Evolutionary conservation across 1,139 yeast genomes (phyloP).

Genomic region (Zygoascus meyerae): DNA sequence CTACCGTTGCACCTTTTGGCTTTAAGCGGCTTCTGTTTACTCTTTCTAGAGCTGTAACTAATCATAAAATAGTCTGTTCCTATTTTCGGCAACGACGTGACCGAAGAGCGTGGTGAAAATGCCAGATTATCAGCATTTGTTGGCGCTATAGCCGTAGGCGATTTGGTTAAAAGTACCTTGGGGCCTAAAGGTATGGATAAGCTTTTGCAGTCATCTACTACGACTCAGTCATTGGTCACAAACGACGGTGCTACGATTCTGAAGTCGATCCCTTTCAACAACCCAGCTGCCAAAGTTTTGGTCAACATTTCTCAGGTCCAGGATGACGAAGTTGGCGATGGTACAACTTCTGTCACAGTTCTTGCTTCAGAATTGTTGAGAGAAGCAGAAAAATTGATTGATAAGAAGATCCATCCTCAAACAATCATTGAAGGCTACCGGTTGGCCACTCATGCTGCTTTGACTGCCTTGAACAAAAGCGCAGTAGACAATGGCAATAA

Average conservation of each 20-base stretch:
- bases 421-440: constrained; percentile 95
- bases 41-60: neutral
- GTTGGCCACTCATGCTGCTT: constrained; percentile 78
- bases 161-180: constrained; percentile 86
- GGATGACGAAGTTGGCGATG: constrained; percentile 98
- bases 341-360: constrained; percentile 97
- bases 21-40: too few species aligned
- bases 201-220: constrained; percentile 78
- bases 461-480: constrained; percentile 66
- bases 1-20: too few species aligned
- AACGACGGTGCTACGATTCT: constrained; percentile 98
- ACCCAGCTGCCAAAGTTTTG: constrained; percentile 96
- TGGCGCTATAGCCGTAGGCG: constrained; percentile 99
- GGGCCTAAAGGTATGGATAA: constrained; percentile 99
- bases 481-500: constrained; percentile 72
- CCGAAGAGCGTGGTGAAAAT: constrained; percentile 96
- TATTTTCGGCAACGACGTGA: constrained; percentile 94
- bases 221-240: constrained; percentile 74
- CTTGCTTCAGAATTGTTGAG: constrained; percentile 84
- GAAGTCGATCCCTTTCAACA: constrained; percentile 89
- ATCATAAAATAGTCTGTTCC: constrained; percentile 55
- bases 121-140: constrained; percentile 96
- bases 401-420: constrained; percentile 93
- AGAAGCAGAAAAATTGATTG: constrained; percentile 92
- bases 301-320: constrained; percentile 96